phyloP scores from a whole-genome alignment of 1,139 yeast genomes.

The Zygosaccharomyces sapae region DNA sequence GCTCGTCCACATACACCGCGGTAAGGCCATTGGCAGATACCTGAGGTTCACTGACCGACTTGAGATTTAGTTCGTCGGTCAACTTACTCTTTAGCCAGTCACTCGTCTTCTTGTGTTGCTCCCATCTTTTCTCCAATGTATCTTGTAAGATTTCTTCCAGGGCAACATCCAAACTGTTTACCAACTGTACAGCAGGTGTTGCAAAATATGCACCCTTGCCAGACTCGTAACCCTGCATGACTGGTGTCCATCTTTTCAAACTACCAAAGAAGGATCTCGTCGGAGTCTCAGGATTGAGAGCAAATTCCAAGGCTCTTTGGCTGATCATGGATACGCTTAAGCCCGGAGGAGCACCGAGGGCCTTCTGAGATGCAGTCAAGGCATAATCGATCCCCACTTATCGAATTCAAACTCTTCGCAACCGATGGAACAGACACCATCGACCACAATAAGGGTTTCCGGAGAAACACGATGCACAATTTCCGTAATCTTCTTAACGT shows the following conservation, averaged over 20 bases:
- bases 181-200: slow-evolving; percentile 85
- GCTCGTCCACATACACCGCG: slow-evolving; percentile 80
- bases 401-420: slow-evolving; percentile 84
- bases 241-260: slow-evolving; percentile 81
- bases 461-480: slow-evolving; percentile 66
- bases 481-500: slow-evolving; percentile 60
- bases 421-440: slow-evolving; percentile 92
- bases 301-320: slow-evolving; percentile 64
- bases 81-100: slow-evolving; percentile 58
- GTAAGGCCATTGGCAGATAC: slow-evolving; percentile 86
- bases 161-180: slow-evolving; percentile 77
- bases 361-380: slow-evolving; percentile 92
- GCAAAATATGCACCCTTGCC: slow-evolving; percentile 87
- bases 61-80: slow-evolving; percentile 54
- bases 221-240: slow-evolving; percentile 80
- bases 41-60: slow-evolving; percentile 57
- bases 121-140: slow-evolving; percentile 59
- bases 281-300: slow-evolving; percentile 37
- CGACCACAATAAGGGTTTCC: slow-evolving; percentile 77
- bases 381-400: slow-evolving; percentile 88
- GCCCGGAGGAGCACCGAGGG: slow-evolving; percentile 93
- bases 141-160: slow-evolving; percentile 64
- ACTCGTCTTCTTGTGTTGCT: slow-evolving; percentile 60
- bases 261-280: slow-evolving; percentile 66
- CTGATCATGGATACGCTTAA: slow-evolving; percentile 74